Percentiles rank a stretch among this genome's conserved stretches.
phyloP scores from a whole-genome alignment of 2,329 filamentous ascomycete species.

The Ceratocystiopsis sp. region DNA sequence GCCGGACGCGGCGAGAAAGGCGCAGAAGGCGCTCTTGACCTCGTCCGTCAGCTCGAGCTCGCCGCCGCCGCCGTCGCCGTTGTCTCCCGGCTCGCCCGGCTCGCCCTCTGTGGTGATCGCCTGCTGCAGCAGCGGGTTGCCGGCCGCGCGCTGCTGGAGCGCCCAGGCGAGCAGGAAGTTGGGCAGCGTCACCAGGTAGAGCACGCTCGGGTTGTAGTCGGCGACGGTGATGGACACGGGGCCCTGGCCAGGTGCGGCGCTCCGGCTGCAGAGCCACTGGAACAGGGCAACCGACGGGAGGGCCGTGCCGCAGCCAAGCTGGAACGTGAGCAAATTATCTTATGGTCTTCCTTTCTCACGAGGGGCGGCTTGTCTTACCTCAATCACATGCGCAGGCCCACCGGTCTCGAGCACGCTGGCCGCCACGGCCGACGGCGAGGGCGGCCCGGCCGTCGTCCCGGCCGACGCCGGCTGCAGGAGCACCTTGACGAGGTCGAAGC shows the following conservation, averaged over 20 bases:
- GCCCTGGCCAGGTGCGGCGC: not conserved
- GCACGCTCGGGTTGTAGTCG: slow-evolving; percentile 66
- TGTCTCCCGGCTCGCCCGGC: slow-evolving; percentile 42
- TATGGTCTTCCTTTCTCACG: not conserved
- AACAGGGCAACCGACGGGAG: slow-evolving; percentile 57
- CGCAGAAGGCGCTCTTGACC: slow-evolving; percentile 40
- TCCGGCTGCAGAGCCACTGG: slow-evolving; percentile 30
- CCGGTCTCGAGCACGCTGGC: slow-evolving; percentile 10
- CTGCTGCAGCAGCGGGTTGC: slow-evolving; percentile 18
- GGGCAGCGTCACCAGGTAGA: slow-evolving; percentile 62
- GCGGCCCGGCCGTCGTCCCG: not conserved
- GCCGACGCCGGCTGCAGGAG: slow-evolving; percentile 24
- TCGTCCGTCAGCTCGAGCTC: slow-evolving; percentile 47
- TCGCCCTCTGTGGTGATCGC: slow-evolving; percentile 36
- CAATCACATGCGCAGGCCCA: slow-evolving; percentile 28
- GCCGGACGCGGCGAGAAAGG: slow-evolving; percentile 28
- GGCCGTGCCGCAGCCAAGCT: slow-evolving; percentile 67
- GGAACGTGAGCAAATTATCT: slow-evolving; percentile 1
- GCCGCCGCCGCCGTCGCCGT: slow-evolving; percentile 38
- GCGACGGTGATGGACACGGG: slow-evolving; percentile 47
- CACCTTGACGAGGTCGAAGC: slow-evolving; percentile 61
- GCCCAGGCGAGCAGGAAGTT: slow-evolving; percentile 61
- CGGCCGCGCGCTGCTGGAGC: slow-evolving; percentile 22
- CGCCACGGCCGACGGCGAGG: slow-evolving; percentile 3
- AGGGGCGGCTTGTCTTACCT: slow-evolving; percentile 23